phyloP scores from a whole-genome alignment of 805 yeast species.

The Kurtzmaniella fragi region DNA sequence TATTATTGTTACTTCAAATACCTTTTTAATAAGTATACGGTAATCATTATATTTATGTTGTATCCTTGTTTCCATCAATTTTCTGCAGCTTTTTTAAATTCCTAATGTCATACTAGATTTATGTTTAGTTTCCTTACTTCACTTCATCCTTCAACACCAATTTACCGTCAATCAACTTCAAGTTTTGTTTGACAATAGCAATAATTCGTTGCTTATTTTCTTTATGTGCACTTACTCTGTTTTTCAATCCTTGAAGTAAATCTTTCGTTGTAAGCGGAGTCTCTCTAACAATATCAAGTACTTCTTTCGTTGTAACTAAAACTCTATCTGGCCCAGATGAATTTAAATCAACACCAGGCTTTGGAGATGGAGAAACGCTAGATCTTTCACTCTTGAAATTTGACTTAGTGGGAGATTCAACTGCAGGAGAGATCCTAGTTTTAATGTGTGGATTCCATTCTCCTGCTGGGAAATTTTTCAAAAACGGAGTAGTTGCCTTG shows the following conservation, averaged over 20 bases:
- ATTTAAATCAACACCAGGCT: slow-evolving; percentile 21
- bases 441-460: slow-evolving; percentile 75
- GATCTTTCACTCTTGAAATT: slow-evolving; percentile 8
- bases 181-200: slow-evolving; percentile 49
- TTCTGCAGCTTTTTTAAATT: no score
- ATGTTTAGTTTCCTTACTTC: neutral
- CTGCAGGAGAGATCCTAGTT: slow-evolving; percentile 22
- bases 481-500: slow-evolving; percentile 56
- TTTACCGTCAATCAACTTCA: slow-evolving; percentile 48
- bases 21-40: no score
- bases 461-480: slow-evolving; percentile 68
- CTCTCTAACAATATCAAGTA: slow-evolving; percentile 53
- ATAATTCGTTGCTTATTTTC: slow-evolving; percentile 61
- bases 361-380: slow-evolving; percentile 9
- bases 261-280: slow-evolving; percentile 60
- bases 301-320: slow-evolving; percentile 67
- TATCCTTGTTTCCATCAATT: no score
- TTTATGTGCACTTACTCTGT: slow-evolving; percentile 58
- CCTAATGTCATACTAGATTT: no score
- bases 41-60: no score
- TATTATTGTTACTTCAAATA: no score
- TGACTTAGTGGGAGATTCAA: slow-evolving; percentile 19
- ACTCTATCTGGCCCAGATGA: slow-evolving; percentile 33
- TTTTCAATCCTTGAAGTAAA: slow-evolving; percentile 55
- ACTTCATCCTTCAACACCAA: slow-evolving; percentile 32